Evolutionary conservation across 306 rosid genomes (phyloP), one percentile per base, ranked within the genome.

Genomic region (Medicago ruthenica): DNA sequence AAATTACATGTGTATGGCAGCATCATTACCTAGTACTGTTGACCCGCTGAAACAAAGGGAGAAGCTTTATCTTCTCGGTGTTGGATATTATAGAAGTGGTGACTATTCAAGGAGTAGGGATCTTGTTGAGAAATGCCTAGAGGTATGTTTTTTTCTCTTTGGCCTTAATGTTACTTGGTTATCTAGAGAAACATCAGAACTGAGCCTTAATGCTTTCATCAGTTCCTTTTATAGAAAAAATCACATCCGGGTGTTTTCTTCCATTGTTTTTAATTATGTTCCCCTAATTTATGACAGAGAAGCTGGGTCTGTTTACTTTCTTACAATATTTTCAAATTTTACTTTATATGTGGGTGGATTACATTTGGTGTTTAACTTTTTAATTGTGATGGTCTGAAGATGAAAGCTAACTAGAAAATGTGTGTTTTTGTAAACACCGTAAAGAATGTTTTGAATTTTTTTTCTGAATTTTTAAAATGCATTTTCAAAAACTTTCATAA

Each of bases 61-160:
- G 90, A 94, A 86, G 83, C 85, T 94, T 9, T 94, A 94, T 85
- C 93, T 89, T 83, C 85, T 94, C 27, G 96, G 97, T 74, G 85
- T 94, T 77, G 98, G 95, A 48, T 83, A 85, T 67, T 91, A 72
- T 64, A 86, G 95, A 79, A 89, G 69, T 63, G 87, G 81, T 60
- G 95, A 94, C 27, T 90, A 86, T 85, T 74, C 96, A 53, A 92
- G 80, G 80, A 87, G 96, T 71, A 91, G 96, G 76, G 87, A 87
- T 70, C 97, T 91, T 53, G 86, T 78, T 15, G 90, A 87, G 12
- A 86, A 83, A 55, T 91, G 98, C 81, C 84, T 91, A 66, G 34
- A 59, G 94, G 97, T 94, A 79, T 83, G 76, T 21, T 75, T 64
- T 51, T 74, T 8, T 58, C 14, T 37, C 60, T 50, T 47, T 51